Conservation (phyloP, 2,329 filamentous ascomycete genomes). For the Ustulina deusta region DNA sequence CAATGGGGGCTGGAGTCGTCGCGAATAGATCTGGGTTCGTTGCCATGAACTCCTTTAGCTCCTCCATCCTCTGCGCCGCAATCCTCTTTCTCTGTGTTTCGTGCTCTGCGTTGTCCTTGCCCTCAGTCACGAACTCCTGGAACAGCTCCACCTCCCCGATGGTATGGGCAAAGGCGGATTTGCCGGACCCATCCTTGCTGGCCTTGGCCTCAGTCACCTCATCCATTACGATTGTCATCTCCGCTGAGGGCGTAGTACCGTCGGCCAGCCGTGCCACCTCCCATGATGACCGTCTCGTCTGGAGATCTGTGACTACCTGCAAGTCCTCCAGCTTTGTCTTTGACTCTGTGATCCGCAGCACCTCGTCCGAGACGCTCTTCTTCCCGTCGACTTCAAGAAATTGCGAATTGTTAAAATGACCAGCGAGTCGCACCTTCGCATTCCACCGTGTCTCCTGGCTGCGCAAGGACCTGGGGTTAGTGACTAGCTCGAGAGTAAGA, state of each 20-base stretch:
- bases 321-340: conserved; percentile 37
- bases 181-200: neutral
- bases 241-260: conserved; percentile 26
- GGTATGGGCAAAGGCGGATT: conserved; percentile 34
- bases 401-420: conserved; percentile 37
- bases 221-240: conserved; percentile 41
- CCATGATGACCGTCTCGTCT: conserved; percentile 35
- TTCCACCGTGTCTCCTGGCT: conserved; percentile 35
- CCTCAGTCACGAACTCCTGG: conserved; percentile 37
- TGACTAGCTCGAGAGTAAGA: neutral
- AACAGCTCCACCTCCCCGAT: conserved; percentile 42
- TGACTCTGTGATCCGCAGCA: conserved; percentile 30
- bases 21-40: conserved; percentile 35
- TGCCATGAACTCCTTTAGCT: conserved; percentile 38
- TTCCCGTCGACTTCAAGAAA: conserved; percentile 40
- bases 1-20: conserved; percentile 34
- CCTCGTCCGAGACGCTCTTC: conserved; percentile 34
- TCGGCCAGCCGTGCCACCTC: conserved; percentile 30
- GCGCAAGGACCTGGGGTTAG: neutral
- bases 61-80: conserved; percentile 33
- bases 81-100: conserved; percentile 33
- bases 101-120: conserved; percentile 30
- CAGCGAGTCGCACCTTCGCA: conserved; percentile 39
- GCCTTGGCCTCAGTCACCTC: conserved; percentile 36
- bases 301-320: conserved; percentile 36